Base-by-base conservation (phyloP, 208 protist species). In the Leishmania arabica region DNA sequence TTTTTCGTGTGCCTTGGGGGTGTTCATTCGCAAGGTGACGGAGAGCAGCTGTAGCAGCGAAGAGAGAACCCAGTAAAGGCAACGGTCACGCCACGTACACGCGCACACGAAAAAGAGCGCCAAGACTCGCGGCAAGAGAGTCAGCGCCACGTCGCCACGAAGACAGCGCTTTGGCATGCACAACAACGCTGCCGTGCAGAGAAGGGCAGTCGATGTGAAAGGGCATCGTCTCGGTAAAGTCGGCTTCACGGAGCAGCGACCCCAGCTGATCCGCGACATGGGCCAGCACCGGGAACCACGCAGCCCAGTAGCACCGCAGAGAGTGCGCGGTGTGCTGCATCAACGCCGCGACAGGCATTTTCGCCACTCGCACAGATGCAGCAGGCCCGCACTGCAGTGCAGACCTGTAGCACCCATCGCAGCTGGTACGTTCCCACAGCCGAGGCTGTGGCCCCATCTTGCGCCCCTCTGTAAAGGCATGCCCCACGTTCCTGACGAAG, bases 401-500 rank as follows among this genome's bases (percentile, higher is more conserved):
- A 65, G 53, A 3, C 65, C 60, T 37, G 64, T 47, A 70, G 60
- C 53, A 80, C 58, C 77, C 60, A 78, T 31, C 64, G 70, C 31
- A 75, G 75, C 27, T 87, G 69, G 49, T 69, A 81, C 24, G 73
- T 74, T 27, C 45, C 69, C 8, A 31, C 11, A 27, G 27, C 37
- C n/a, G 74, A 49, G 15, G 54, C 37, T n/a, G 15, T 54, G 75
- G 70, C 69, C 84, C 79, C 47, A 47, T 56, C 21, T 74, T 62
- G 62, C 60, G 73, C 17, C 84, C 79, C 24, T 60, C 80, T 27
- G 5, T 31, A 64, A 89, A 83, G 45, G 75, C 84, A 40, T 83
- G 77, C 34, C 69, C 76, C 1, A 93, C 2, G 13, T 90, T 79
- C 27, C 76, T 85, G 3, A 84, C 76, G 19, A 73, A 70, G 51